Base-by-base conservation (phyloP, 2,329 filamentous ascomycete species). In the Talaromyces sp. region DNA sequence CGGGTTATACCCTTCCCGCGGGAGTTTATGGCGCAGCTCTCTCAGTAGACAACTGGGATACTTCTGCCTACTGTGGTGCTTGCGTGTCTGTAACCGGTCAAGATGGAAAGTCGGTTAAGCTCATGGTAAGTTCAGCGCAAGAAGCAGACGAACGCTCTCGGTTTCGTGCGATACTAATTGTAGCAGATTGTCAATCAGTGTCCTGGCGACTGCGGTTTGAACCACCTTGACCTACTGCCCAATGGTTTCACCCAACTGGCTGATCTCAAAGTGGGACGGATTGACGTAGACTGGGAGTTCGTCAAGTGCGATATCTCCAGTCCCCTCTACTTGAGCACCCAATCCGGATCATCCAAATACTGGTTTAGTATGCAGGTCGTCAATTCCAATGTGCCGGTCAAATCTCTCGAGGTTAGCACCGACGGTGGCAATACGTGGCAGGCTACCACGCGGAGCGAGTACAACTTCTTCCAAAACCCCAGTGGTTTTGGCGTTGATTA, bases 321-420 rank as follows among this genome's bases (percentile, higher is more conserved):
- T 0, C 81, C 83, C 1, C 74, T 87, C 10, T 69, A 78, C 54
- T 77, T 87, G 27, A 80, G 82, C 73, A 85, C 84, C 76, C 86
- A 87, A 73, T 77, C 72, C 17, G 75, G 74, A 5, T 72, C 79
- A 3, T 83, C 81, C 4, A 71, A 75, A 35, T 81, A 81, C 73
- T 86, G 84, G 84, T 86, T 87, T 77, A 81, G 80, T 57, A 87
- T 87, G 81, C 88, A 90, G 74, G 86, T 89, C 50, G 80, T 88
- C 70, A 89, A 89, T 75, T 78, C 84, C 70, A 88, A 87, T 73
- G 79, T 85, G 66, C 80, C 82, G 17, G 81, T 89, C 47, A 70
- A 79, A 62, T 81, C 77, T 68, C 79, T 90, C 27, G 86, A 89
- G 69, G 86, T 89, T 65, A 86, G 84, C 66, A 86, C 81, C 19